Percentiles rank a stretch among this genome's conserved stretches.
These are phyloP conservation scores for Metschnikowia chrysomelidarum DNA, from an alignment of 805 yeast species.

Conservation along the genomic window DNA sequence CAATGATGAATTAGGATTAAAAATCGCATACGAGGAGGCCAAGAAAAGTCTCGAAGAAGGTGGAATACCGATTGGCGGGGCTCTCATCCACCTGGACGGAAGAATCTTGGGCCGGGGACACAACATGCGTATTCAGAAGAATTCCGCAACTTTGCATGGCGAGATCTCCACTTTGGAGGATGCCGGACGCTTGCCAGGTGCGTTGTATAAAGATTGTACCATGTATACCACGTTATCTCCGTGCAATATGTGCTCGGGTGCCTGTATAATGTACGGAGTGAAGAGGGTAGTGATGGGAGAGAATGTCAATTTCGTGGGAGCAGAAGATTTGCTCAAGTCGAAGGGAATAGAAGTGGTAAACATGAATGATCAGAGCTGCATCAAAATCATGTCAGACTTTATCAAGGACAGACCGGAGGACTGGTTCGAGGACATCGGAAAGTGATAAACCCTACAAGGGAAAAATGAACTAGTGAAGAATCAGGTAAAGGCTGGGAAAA, in stretches of 20 bases:
- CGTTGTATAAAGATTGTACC: slow-evolving; percentile 78
- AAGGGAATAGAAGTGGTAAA: slow-evolving; percentile 75
- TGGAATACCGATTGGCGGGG: slow-evolving; percentile 90
- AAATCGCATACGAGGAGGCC: slow-evolving; percentile 74
- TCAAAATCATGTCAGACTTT: slow-evolving; percentile 71
- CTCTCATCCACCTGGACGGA: slow-evolving; percentile 71
- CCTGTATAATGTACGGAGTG: slow-evolving; percentile 84
- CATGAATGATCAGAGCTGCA: slow-evolving; percentile 58
- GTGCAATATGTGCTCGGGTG: slow-evolving; percentile 94
- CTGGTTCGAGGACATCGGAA: slow-evolving; percentile 83
- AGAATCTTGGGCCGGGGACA: slow-evolving; percentile 84
- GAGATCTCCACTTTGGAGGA: slow-evolving; percentile 87
- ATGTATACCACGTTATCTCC: slow-evolving; percentile 92
- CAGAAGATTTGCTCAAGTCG: slow-evolving; percentile 65
- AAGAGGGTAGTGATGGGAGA: slow-evolving; percentile 89
- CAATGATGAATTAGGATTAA: slow-evolving; percentile 65
- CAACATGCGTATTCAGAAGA: slow-evolving; percentile 83
- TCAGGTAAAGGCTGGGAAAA: no score
- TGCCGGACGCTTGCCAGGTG: slow-evolving; percentile 85
- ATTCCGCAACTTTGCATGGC: slow-evolving; percentile 84
- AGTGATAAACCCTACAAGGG: no score
- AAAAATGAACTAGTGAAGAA: no score
- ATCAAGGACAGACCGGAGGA: slow-evolving; percentile 74
- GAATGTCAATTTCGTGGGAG: slow-evolving; percentile 78
- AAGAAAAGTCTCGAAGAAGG: slow-evolving; percentile 67